phyloP scores from a whole-genome alignment of 2,329 filamentous ascomycete genomes.

The Knufia petricola region DNA sequence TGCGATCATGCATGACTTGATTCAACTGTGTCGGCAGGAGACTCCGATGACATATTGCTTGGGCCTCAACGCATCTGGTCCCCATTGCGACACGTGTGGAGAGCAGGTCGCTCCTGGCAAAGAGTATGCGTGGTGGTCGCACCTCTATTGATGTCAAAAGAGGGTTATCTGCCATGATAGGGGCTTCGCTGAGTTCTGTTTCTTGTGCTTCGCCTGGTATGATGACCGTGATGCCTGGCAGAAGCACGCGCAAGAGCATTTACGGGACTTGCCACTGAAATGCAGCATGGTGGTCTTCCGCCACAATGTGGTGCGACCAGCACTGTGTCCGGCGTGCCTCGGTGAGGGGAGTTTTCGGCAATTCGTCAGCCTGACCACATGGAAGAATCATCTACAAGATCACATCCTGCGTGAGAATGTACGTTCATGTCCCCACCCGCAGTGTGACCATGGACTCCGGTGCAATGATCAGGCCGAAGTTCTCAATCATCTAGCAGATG shows the following conservation, averaged over 20 bases:
- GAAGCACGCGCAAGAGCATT: background rate
- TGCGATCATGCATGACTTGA: constrained; percentile 9
- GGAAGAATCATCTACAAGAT: constrained; percentile 3
- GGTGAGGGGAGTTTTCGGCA: constrained; percentile 5
- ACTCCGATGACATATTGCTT: constrained; percentile 6
- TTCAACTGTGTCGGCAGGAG: constrained; percentile 1
- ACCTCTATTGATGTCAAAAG: constrained; percentile 7
- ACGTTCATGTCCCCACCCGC: constrained; percentile 2
- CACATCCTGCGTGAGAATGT: background rate
- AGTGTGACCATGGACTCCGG: background rate
- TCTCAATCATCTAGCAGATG: constrained; percentile 8
- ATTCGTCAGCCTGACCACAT: constrained; percentile 4
- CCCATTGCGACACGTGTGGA: background rate
- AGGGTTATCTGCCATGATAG: background rate
- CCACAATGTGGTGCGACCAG: constrained; percentile 4
- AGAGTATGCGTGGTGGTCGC: background rate
- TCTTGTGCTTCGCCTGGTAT: constrained; percentile 8
- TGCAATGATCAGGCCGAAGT: background rate
- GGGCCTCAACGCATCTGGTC: constrained; percentile 8
- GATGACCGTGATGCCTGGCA: background rate
- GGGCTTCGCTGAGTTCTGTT: constrained; percentile 6
- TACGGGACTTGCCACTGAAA: background rate
- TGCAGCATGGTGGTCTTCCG: constrained; percentile 7
- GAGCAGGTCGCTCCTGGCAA: background rate
- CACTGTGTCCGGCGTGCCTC: constrained; percentile 5